Percentiles rank a stretch among this genome's conserved stretches.
Evolutionary conservation across 768 basidiomycete species (phyloP).

Genomic region (Coprinopsis strossmayeri): DNA sequence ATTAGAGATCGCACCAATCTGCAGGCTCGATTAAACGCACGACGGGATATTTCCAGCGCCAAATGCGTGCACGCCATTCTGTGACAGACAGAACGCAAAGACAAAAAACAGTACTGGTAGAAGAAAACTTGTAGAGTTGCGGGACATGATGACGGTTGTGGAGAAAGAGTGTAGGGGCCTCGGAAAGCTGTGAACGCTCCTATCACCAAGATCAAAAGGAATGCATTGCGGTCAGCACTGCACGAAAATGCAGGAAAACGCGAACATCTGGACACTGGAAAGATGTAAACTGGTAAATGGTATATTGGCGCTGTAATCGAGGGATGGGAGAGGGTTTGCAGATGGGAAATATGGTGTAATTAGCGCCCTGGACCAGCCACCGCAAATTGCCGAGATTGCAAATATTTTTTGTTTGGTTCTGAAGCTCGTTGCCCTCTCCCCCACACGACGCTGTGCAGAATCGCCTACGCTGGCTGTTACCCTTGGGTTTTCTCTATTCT

Average conservation of each 20-base stretch:
- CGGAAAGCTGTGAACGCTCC: too few species aligned
- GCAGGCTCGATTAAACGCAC: constrained; percentile 26
- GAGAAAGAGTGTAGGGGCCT: not conserved
- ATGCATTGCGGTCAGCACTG: too few species aligned
- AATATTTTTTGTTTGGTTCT: constrained; percentile 11
- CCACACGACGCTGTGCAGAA: constrained; percentile 11
- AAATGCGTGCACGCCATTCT: constrained; percentile 62
- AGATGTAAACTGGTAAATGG: too few species aligned
- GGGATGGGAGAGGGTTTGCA: not conserved
- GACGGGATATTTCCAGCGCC: constrained; percentile 86
- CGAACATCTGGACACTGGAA: too few species aligned
- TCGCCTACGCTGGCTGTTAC: constrained; percentile 12
- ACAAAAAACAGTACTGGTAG: constrained; percentile 41
- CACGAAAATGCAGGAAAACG: too few species aligned
- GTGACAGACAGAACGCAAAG: constrained; percentile 50
- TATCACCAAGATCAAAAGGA: too few species aligned
- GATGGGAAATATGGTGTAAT: not conserved
- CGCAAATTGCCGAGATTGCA: constrained; percentile 15
- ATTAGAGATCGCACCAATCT: too few species aligned
- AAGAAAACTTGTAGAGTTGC: constrained; percentile 28
- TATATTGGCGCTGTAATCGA: too few species aligned
- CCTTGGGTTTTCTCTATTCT: constrained; percentile 15
- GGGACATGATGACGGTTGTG: constrained; percentile 13
- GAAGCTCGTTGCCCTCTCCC: constrained; percentile 11
- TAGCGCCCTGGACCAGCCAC: constrained; percentile 1